A percentile compares a stretch with the other conserved stretches of the same genome.
phyloP scores from a whole-genome alignment of 2,329 filamentous ascomycete species.

The Arthrobotrys iridis region DNA sequence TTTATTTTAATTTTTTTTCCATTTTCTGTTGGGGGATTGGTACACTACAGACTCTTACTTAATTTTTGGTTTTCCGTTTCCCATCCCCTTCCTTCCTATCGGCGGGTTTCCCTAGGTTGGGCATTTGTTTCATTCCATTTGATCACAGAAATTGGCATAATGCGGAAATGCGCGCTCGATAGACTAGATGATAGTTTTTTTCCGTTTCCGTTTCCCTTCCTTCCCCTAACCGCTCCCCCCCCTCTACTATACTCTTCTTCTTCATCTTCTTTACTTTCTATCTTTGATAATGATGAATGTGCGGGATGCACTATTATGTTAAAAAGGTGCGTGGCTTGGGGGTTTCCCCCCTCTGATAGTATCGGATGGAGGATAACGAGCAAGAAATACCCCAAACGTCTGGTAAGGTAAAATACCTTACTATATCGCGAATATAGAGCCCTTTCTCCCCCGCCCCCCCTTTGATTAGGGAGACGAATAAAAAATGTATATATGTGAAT shows the following conservation, averaged over 20 bases:
- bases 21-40: not conserved
- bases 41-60: not conserved
- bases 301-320: not conserved
- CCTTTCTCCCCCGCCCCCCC: too few relatives aligned
- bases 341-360: not conserved
- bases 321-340: constrained; percentile 4
- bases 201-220: not conserved
- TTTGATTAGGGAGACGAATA: too few relatives aligned
- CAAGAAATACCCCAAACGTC: too few relatives aligned
- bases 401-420: not conserved
- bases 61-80: not conserved
- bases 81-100: not conserved
- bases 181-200: constrained; percentile 10
- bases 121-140: constrained; percentile 1
- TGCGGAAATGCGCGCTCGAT: constrained; percentile 1
- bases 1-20: not conserved
- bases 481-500: too few relatives aligned
- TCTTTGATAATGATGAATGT: not conserved
- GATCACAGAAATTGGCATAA: constrained; percentile 16
- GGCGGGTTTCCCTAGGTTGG: constrained; percentile 4
- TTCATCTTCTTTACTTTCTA: not conserved
- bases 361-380: not conserved
- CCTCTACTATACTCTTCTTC: too few relatives aligned
- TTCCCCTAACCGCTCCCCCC: too few relatives aligned
- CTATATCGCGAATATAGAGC: too few relatives aligned